These are phyloP conservation scores for Termitomyces sp. DNA, from an alignment of 768 basidiomycete genomes.

Conservation along the genomic window DNA sequence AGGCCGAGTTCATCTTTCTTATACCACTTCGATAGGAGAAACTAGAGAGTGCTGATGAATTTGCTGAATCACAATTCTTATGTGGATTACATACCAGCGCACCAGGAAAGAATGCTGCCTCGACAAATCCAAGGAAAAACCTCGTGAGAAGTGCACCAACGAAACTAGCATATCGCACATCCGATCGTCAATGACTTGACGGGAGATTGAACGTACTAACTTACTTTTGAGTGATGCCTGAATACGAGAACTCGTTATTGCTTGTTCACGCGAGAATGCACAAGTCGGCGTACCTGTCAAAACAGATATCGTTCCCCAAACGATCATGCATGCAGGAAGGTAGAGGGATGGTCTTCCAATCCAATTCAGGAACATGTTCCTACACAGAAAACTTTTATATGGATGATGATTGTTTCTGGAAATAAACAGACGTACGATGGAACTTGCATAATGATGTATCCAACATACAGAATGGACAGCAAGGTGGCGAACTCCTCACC, in stretches of 20 bases:
- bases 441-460: slow-evolving; percentile 70
- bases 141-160: slow-evolving; percentile 61
- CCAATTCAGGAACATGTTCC: slow-evolving; percentile 67
- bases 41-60: slow-evolving; percentile 21
- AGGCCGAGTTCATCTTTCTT: slow-evolving; percentile 66
- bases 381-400: slow-evolving; percentile 17
- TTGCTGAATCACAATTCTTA: slow-evolving; percentile 4
- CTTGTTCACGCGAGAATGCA: background rate
- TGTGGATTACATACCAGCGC: slow-evolving; percentile 35
- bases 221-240: slow-evolving; percentile 19
- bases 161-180: slow-evolving; percentile 39
- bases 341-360: slow-evolving; percentile 64
- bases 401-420: background rate
- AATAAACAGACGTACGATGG: slow-evolving; percentile 54
- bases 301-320: slow-evolving; percentile 61
- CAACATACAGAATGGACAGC: slow-evolving; percentile 60
- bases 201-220: background rate
- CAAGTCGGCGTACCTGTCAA: slow-evolving; percentile 37
- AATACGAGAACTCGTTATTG: background rate
- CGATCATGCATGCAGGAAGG: slow-evolving; percentile 55
- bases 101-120: slow-evolving; percentile 70
- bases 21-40: slow-evolving; percentile 71
- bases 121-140: slow-evolving; percentile 76
- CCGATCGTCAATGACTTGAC: background rate
- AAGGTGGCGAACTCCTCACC: slow-evolving; percentile 56